phyloP scores from a whole-genome alignment of 2,329 filamentous ascomycete species.

The Cladosporium velox region DNA sequence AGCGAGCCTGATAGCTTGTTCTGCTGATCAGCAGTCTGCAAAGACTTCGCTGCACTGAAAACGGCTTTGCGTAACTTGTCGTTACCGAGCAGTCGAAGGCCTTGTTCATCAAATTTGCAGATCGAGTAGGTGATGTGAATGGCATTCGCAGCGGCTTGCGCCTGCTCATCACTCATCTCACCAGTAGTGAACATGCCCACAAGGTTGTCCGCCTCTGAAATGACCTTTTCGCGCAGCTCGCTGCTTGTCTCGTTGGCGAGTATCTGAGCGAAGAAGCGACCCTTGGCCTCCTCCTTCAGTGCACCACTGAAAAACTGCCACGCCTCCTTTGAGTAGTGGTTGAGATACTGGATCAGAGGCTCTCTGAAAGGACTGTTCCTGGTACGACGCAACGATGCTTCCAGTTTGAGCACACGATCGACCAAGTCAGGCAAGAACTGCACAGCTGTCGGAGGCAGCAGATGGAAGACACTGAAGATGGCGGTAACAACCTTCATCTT shows the following conservation, averaged over 20 bases:
- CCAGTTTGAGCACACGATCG: conserved; percentile 84
- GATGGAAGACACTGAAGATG: conserved; percentile 94
- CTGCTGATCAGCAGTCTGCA: conserved; percentile 72
- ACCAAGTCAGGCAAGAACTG: conserved; percentile 89
- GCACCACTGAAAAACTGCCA: conserved; percentile 78
- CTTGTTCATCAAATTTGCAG: conserved; percentile 64
- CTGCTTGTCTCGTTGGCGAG: conserved; percentile 74
- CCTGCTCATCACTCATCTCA: conserved; percentile 64
- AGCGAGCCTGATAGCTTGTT: conserved; percentile 71
- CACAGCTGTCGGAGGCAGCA: conserved; percentile 87
- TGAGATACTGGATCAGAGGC: conserved; percentile 89
- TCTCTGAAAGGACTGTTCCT: conserved; percentile 88
- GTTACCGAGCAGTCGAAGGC: conserved; percentile 64
- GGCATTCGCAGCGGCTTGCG: conserved; percentile 73
- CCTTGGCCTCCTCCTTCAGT: conserved; percentile 82
- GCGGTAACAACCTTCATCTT: conserved; percentile 94
- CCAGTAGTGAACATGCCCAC: conserved; percentile 65
- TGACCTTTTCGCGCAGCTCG: conserved; percentile 72
- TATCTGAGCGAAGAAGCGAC: conserved; percentile 87
- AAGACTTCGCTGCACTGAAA: conserved; percentile 68
- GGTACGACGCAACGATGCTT: conserved; percentile 80
- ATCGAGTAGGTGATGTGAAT: conserved; percentile 84
- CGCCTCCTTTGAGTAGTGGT: conserved; percentile 86
- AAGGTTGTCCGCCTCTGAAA: conserved; percentile 71
- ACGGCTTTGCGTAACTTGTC: conserved; percentile 60